phyloP scores from a whole-genome alignment of 768 basidiomycete genomes.

The Boletus rubescentipes region DNA sequence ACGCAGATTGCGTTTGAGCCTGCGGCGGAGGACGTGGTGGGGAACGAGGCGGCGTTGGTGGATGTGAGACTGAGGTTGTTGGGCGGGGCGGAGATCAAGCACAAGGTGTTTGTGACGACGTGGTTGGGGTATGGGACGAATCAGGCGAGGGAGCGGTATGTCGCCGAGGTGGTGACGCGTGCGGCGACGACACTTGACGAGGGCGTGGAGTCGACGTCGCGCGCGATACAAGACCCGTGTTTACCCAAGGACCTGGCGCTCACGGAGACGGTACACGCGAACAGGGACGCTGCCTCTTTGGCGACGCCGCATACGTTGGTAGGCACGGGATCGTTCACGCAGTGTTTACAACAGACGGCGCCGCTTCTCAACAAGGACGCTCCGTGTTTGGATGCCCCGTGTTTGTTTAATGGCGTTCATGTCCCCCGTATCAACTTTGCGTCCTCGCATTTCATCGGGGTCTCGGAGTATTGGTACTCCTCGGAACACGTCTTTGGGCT shows the following conservation, averaged over 20 bases:
- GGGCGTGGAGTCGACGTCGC: conserved; percentile 12
- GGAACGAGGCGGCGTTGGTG: conserved; percentile 56
- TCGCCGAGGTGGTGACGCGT: conserved; percentile 61
- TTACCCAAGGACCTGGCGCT: conserved; percentile 75
- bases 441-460: conserved; percentile 91
- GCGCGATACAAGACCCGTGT: conserved; percentile 81
- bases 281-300: conserved; percentile 36
- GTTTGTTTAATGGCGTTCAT: conserved; percentile 92
- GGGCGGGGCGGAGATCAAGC: conserved; percentile 82
- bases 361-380: conserved; percentile 81
- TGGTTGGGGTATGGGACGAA: conserved; percentile 99
- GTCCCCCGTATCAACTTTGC: conserved; percentile 94
- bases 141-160: conserved; percentile 91
- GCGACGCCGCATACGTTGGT: conserved; percentile 58
- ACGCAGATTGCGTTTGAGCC: conserved; percentile 99
- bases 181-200: conserved; percentile 45
- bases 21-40: conserved; percentile 48
- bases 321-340: conserved; percentile 89
- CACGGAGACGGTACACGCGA: conserved; percentile 52
- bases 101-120: conserved; percentile 95
- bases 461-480: conserved; percentile 99
- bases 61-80: conserved; percentile 81
- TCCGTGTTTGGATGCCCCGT: conserved; percentile 81
- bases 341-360: conserved; percentile 70
- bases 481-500: conserved; percentile 95